Evolutionary conservation across 2,329 filamentous ascomycete genomes (phyloP), one percentile per base, ranked within the genome.

Genomic region (Akanthomyces dipterigenus): DNA sequence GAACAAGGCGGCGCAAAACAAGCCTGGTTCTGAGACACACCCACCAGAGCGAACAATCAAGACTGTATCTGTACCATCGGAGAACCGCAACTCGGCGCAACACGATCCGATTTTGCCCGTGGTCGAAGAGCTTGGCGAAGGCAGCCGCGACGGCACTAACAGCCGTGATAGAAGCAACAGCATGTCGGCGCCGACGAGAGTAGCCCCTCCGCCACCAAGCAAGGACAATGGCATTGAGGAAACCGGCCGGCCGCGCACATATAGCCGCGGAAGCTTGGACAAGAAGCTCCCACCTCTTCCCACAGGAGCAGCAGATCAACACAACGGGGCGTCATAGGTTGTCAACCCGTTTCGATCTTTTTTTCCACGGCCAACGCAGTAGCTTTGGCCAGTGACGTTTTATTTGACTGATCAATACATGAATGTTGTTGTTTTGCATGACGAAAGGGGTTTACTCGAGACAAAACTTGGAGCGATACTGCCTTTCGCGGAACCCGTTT

Each of bases 81-180:
- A 68, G 1, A 71, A 85, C 77, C 62, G 80, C 79, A 65, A 82
- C 77, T 70, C 89, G 79, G 24, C 82, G 77, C 69, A 80, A 79
- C 88, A 67, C 71, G 86, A 72, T 69, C 71, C 71, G 70, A 82
- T 76, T 1, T 77, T 98, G 2, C 93, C 93, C 0, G 88, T 97
- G 11, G 92, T 98, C 7, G 90, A 96, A 67, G 93, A 98, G 75
- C 88, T 86, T n/a, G 89, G 86, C 5, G 93, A 97, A 73, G 87
- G 81, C 59, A 85, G 83, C 68, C 80, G 79, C 24, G 76, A 77
- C 62, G 83, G 82, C 51, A 71, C 67, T 50, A 67, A 67, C 64
- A 70, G 50, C 12, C 74, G 77, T 18, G 81, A 78, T 63, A 70
- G 73, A 61, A 61, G 51, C 43, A 65, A 67, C 45, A 64, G 40